Conservation (phyloP, 495 filamentous ascomycete species). For the Penicillium coprophilum region DNA sequence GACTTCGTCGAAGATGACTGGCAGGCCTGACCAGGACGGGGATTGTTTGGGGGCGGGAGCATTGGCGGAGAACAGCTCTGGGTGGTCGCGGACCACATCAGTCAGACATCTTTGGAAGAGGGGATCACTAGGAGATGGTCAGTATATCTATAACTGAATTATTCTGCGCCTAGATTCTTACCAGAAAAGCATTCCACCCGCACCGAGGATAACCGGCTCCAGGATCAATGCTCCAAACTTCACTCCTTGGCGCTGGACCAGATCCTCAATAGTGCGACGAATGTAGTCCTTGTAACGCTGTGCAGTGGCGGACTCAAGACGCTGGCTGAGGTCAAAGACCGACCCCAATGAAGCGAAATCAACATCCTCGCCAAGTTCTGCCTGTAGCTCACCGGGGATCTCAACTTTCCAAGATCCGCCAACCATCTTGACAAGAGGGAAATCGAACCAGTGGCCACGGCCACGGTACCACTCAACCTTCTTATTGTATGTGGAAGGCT, state of each 20-base stretch:
- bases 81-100: conserved; percentile 57
- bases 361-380: conserved; percentile 43
- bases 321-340: conserved; percentile 59
- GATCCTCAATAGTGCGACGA: conserved; percentile 44
- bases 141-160: neutral
- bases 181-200: conserved; percentile 76
- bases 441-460: conserved; percentile 73
- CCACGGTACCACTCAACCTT: conserved; percentile 80
- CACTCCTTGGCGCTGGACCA: conserved; percentile 52
- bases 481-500: conserved; percentile 69
- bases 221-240: conserved; percentile 74
- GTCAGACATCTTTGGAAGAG: conserved; percentile 71
- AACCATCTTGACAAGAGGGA: conserved; percentile 63
- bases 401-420: conserved; percentile 62
- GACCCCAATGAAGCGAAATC: conserved; percentile 52
- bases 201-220: conserved; percentile 73
- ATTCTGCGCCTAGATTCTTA: conserved; percentile 31
- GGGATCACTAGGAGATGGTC: conserved; percentile 55
- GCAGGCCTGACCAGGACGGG: conserved; percentile 64
- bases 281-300: conserved; percentile 60
- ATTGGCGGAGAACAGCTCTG: conserved; percentile 45
- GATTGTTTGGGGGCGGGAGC: conserved; percentile 13
- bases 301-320: conserved; percentile 42
- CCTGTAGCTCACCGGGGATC: conserved; percentile 48
- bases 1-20: conserved; percentile 76